Percentiles rank a stretch among this genome's conserved stretches.
Evolutionary conservation across 2,329 filamentous ascomycete species (phyloP).

Genomic region (Neofusicoccum umdonicola): DNA sequence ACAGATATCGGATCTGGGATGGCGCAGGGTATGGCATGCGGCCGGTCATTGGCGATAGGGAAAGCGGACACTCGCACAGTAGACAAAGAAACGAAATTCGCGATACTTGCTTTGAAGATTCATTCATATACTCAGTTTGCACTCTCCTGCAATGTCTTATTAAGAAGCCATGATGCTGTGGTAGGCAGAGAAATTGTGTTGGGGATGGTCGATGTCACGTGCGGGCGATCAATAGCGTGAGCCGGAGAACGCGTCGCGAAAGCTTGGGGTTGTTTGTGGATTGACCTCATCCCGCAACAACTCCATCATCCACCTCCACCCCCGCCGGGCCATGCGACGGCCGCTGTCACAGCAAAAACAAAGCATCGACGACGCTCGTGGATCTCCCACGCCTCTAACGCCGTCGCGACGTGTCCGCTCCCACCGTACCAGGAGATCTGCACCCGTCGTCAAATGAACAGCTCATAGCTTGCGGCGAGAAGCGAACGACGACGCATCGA

Average conservation of each 20-base stretch:
- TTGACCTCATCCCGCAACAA: slow-evolving; percentile 8
- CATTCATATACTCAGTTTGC: too few relatives aligned
- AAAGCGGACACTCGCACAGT: background rate
- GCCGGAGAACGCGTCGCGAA: background rate
- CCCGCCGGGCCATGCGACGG: slow-evolving; percentile 2
- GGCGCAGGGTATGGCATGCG: background rate
- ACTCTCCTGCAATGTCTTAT: too few relatives aligned
- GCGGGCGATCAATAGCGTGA: background rate
- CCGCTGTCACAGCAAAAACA: background rate
- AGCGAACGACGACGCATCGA: slow-evolving; percentile 9
- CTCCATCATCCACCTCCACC: slow-evolving; percentile 1
- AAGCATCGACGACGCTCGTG: background rate
- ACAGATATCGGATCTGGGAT: background rate
- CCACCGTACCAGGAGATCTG: background rate
- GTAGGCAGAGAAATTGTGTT: background rate
- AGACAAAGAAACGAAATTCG: background rate
- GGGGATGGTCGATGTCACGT: background rate
- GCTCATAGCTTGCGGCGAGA: slow-evolving; percentile 9
- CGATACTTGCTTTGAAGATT: background rate
- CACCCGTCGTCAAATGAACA: slow-evolving; percentile 9
- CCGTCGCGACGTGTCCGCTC: background rate
- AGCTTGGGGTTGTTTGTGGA: slow-evolving; percentile 5
- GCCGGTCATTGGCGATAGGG: background rate
- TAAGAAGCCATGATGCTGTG: background rate
- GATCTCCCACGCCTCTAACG: background rate